These are phyloP conservation scores for grape (Vitis vinifera) DNA, from an alignment of 164 flowering plant species.

Conservation along the genomic window DNA sequence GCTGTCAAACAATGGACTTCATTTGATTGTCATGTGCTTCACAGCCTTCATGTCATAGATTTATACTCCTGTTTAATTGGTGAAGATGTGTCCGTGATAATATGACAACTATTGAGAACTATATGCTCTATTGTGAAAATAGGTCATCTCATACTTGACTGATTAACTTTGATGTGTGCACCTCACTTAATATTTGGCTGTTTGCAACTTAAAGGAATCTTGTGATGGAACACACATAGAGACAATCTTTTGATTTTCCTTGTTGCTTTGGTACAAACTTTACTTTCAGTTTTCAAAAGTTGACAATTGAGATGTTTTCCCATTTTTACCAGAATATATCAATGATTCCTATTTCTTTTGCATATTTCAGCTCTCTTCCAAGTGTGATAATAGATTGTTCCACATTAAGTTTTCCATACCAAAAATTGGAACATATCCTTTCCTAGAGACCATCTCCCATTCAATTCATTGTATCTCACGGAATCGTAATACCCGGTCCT, in stretches of 20 bases:
- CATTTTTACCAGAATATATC: neutral
- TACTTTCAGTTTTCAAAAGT: neutral
- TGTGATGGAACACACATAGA: neutral
- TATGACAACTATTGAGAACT: neutral
- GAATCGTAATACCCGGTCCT: conserved; percentile 39
- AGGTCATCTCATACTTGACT: neutral
- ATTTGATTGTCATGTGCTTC: no score
- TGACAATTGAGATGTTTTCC: neutral
- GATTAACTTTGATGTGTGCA: neutral
- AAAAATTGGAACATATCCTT: conserved; percentile 50
- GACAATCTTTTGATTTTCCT: neutral
- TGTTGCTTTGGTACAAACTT: neutral
- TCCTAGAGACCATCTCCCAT: conserved; percentile 56
- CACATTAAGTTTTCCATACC: conserved; percentile 59
- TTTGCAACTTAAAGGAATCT: neutral
- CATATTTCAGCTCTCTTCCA: conserved; percentile 79
- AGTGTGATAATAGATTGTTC: conserved; percentile 79
- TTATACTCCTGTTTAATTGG: no score
- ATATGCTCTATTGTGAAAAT: neutral
- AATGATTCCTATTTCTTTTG: conserved; percentile 1
- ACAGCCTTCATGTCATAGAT: no score
- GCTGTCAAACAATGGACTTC: no score
- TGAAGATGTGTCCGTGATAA: neutral
- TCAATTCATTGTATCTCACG: conserved; percentile 81
- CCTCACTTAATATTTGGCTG: neutral